Evolutionary conservation across 805 yeast species (phyloP), one percentile per base, ranked within the genome.

Genomic region (Ogataea corticis): DNA sequence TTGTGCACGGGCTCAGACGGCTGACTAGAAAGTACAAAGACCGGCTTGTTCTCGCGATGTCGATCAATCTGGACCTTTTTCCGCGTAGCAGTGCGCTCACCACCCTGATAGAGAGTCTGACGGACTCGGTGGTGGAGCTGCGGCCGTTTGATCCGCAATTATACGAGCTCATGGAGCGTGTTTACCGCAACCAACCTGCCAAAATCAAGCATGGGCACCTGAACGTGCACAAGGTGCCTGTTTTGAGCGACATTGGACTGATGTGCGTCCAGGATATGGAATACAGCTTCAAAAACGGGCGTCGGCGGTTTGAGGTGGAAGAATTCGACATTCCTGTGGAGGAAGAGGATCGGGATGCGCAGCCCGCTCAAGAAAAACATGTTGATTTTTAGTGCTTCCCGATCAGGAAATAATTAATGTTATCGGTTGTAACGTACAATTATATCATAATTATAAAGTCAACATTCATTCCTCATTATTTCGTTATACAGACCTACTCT

Each of bases 311-410:
- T 61, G 96, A 87, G 58, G 84, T 94, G 42, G 92, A 87, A 54
- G 88, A 83, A 58, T 94, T 97, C 96, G 88, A 96, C n/a, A 94
- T 94, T 41, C 98, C 99, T 0, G 96, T 92, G 2, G 97, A 90
- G 46, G 95, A 85, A 46, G 86, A 75, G n/a, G 84, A 75, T 13
- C 76, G 69, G 4, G 69, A 64, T 3, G 60, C 52, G 1, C 27
- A 40, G 18, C 4, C 43, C 7, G 34, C 18, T 37, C 23, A 16
- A 14, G 23, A 39, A 41, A 17, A 46, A 33, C n/a, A n/a, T 21
- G 9, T 46, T 13, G 53, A 49, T 13, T 49, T 43, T 35, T 49
- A 41, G 31, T 11, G 4, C 9, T n/a, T n/a, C n/a, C 31, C 5
- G 9, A 21, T 21, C 25, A 6, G 25, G 25, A 6, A 21, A 21